Base-by-base conservation (phyloP, 2,329 filamentous ascomycete genomes). In the Sarocladium oryzae region DNA sequence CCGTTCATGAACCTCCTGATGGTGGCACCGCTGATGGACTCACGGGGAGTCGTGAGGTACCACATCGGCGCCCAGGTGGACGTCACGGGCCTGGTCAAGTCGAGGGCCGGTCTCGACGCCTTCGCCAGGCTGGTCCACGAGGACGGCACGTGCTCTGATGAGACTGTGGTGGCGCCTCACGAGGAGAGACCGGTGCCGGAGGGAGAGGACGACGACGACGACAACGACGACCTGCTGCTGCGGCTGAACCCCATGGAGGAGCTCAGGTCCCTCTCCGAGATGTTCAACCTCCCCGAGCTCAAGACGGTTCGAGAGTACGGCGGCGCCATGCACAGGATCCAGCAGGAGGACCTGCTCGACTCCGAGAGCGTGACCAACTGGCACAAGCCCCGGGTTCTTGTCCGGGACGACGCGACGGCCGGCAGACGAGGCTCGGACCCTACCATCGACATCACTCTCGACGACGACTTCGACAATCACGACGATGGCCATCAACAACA, bases 1-100 rank as follows among this genome's bases (percentile, higher is more conserved):
- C 84, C 85, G 0, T 89, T 89, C 60, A 84, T 89, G 76, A 90
- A 89, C 55, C 72, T 90, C 2, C 72, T 89, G 21, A 87, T 88
- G 81, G 77, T 81, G n/a, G 82, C 85, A 1, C 86, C 85, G 0
- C 69, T 89, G 0, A 78, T 82, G 56, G 86, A 89, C 60, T 85
- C 78, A 40, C 76, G 79, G 16, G 86, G 86, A 2, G 72, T 73
- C 0, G 74, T 86, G 1, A 76, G 85, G 24, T 89, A 89, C 62
- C 68, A 81, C 59, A 80, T 89, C 51, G 86, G 86, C 21, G 85
- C 85, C 0, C 85, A 89, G 61, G 79, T 89, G 24, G 86, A 89
- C 55, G 70, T 89, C 5, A 85, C 81, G 1, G 82, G 83, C 3
- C 72, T 89, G 0, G 80, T 82, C 16, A 85, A 84, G 59, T 81